Evolutionary conservation across 805 yeast species (phyloP).

Genomic region (Myxozyma geophila): DNA sequence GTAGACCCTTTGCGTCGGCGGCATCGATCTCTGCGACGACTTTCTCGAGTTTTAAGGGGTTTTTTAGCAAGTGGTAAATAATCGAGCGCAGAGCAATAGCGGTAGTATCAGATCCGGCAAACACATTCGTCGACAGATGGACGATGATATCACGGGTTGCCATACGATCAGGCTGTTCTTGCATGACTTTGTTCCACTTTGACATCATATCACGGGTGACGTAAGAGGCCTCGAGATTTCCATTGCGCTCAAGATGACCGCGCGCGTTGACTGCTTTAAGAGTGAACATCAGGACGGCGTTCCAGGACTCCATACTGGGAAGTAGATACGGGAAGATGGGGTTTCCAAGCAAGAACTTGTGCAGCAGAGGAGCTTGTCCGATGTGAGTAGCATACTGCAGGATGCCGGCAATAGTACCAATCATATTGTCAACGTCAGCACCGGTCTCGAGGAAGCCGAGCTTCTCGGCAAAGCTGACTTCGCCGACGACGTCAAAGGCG

Average conservation of each 20-base stretch:
- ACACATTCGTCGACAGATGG: constrained; percentile 5
- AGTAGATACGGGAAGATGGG: not conserved
- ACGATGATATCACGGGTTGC: constrained; percentile 10
- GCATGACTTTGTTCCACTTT: constrained; percentile 10
- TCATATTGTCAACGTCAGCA: constrained; percentile 11
- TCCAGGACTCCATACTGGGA: constrained; percentile 15
- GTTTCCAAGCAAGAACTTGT: constrained; percentile 6
- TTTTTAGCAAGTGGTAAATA: constrained; percentile 5
- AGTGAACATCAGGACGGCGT: constrained; percentile 2
- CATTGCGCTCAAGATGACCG: not conserved
- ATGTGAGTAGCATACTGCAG: not conserved
- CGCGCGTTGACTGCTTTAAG: constrained; percentile 9
- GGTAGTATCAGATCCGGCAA: constrained; percentile 15
- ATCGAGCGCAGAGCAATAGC: constrained; percentile 8
- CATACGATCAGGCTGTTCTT: not conserved
- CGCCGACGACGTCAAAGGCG: constrained; percentile 17
- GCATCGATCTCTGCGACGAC: constrained; percentile 4
- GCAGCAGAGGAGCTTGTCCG: constrained; percentile 7
- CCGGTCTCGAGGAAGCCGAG: constrained; percentile 15
- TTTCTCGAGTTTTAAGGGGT: constrained; percentile 6
- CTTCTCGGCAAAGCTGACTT: constrained; percentile 3
- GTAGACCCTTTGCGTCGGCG: constrained; percentile 2
- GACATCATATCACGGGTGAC: constrained; percentile 7
- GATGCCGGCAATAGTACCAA: constrained; percentile 4
- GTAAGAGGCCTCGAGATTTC: not conserved